phyloP scores from a whole-genome alignment of 2,329 filamentous ascomycete genomes.

The Aspergillus sp. region DNA sequence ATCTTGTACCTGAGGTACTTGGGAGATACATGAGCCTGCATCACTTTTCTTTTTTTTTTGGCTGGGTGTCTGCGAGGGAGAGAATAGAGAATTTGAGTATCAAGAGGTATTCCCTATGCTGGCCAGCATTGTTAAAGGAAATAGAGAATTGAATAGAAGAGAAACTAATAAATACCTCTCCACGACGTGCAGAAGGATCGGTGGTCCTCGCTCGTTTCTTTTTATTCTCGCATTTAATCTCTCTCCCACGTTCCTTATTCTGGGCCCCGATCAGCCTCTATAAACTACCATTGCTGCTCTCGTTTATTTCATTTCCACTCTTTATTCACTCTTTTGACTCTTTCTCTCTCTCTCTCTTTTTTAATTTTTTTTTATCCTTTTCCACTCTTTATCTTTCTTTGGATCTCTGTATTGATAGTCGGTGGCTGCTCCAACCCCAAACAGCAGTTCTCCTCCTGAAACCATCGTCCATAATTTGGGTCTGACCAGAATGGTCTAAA shows the following conservation, averaged over 20 bases:
- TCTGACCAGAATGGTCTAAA: constrained; percentile 1
- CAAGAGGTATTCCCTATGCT: background rate
- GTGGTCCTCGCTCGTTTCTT: background rate
- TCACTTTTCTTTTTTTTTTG: too few species aligned
- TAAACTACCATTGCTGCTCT: constrained; percentile 5
- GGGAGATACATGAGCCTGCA: too few species aligned
- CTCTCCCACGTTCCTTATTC: background rate
- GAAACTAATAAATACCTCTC: background rate
- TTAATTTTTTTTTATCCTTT: background rate
- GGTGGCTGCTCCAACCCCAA: constrained; percentile 3
- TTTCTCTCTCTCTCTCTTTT: constrained; percentile 7
- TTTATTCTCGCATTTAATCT: background rate
- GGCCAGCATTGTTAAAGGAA: background rate
- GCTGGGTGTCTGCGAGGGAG: too few species aligned
- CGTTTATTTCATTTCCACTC: background rate
- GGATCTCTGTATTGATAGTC: background rate
- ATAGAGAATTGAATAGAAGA: background rate
- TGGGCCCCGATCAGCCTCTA: background rate
- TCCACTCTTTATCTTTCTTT: constrained; percentile 4
- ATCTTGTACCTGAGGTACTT: too few species aligned
- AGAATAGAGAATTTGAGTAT: background rate
- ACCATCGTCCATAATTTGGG: background rate
- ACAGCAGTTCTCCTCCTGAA: constrained; percentile 2
- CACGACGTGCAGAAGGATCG: background rate
- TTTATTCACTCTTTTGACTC: constrained; percentile 5